Conservation (phyloP, 768 basidiomycete species). For the Suillus subaureus region DNA sequence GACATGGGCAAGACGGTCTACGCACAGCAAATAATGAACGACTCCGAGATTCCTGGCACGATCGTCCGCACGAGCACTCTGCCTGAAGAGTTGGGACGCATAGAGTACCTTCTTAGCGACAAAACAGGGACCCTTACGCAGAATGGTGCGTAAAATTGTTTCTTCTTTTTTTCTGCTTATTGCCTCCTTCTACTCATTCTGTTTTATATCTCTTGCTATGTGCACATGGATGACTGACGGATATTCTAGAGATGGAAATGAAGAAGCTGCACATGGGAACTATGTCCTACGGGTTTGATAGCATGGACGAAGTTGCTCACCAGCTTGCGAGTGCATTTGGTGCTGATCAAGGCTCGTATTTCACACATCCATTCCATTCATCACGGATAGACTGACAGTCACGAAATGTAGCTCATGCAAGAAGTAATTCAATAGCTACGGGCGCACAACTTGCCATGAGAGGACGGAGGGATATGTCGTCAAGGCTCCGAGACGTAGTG, state of each 20-base stretch:
- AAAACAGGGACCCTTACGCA: conserved; percentile 98
- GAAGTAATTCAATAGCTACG: conserved; percentile 64
- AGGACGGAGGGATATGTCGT: conserved; percentile 93
- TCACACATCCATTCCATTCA: neutral
- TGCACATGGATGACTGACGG: conserved; percentile 1
- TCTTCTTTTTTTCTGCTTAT: neutral
- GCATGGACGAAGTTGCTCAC: conserved; percentile 98
- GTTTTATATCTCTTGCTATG: neutral
- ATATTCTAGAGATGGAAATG: conserved; percentile 92
- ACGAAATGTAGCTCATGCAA: conserved; percentile 37
- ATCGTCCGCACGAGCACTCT: conserved; percentile 98
- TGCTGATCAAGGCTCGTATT: conserved; percentile 52
- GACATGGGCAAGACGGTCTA: conserved; percentile 99
- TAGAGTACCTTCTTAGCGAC: conserved; percentile 94
- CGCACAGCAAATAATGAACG: conserved; percentile 92
- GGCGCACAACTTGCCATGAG: conserved; percentile 83
- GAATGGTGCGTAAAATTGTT: conserved; percentile 64
- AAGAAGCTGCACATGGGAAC: conserved; percentile 99
- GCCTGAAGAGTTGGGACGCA: conserved; percentile 93
- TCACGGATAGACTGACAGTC: neutral
- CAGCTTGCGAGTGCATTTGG: conserved; percentile 89
- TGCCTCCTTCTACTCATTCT: neutral
- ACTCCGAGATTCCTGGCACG: conserved; percentile 89
- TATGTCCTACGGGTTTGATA: conserved; percentile 93
- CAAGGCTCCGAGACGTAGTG: conserved; percentile 89